Conservation (phyloP, 2,329 filamentous ascomycete species). For the Exophiala lecanii-corni region DNA sequence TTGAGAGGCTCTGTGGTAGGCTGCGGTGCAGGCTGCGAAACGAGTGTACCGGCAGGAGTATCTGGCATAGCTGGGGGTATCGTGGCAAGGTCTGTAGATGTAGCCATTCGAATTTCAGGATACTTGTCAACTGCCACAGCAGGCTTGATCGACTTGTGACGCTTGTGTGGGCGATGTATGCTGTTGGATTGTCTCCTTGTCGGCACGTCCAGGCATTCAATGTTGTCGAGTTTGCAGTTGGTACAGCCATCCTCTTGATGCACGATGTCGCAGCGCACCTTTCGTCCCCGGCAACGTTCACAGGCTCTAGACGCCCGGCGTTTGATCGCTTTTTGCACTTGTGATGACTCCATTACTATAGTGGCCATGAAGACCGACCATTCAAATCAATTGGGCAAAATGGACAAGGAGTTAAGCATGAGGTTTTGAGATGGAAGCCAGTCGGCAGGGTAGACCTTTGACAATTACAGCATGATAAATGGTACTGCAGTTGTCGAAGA, state of each 20-base stretch:
- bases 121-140: not conserved
- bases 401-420: too few species aligned
- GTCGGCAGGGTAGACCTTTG: too few species aligned
- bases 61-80: too few species aligned
- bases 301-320: not conserved
- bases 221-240: slow-evolving; percentile 10
- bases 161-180: not conserved
- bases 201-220: slow-evolving; percentile 5
- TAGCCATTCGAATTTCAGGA: not conserved
- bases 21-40: not conserved
- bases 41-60: too few species aligned
- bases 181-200: not conserved
- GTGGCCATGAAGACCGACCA: not conserved
- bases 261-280: slow-evolving; percentile 3
- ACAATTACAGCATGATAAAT: too few species aligned
- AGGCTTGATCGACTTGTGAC: not conserved
- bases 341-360: not conserved
- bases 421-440: too few species aligned
- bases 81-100: too few species aligned
- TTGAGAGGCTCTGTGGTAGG: too few species aligned
- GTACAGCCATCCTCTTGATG: not conserved
- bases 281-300: slow-evolving; percentile 1
- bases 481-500: too few species aligned
- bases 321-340: not conserved
- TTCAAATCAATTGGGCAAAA: too few species aligned